Evolutionary conservation across 768 basidiomycete genomes (phyloP).

Genomic region (Macrolepiota dolichaula): DNA sequence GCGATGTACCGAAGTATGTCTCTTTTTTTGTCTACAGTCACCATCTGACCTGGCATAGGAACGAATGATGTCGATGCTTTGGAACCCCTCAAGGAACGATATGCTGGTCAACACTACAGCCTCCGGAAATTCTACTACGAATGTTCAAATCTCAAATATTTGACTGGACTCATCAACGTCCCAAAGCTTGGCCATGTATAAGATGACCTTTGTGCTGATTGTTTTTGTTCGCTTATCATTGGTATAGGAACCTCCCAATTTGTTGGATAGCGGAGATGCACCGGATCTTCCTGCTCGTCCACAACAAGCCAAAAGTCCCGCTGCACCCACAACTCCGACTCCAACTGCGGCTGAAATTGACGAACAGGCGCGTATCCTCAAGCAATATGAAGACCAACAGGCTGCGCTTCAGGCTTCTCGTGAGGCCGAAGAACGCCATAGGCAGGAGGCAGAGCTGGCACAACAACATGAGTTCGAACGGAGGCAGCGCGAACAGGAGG

Average conservation of each 20-base stretch:
- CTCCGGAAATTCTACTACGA: slow-evolving; percentile 99
- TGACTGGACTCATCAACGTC: slow-evolving; percentile 96
- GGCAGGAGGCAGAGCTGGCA: slow-evolving; percentile 71
- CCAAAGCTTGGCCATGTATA: slow-evolving; percentile 91
- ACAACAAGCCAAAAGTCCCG: slow-evolving; percentile 52
- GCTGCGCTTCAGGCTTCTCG: slow-evolving; percentile 77
- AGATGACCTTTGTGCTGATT: neutral
- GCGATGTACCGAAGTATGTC: slow-evolving; percentile 89
- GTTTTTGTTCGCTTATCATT: slow-evolving; percentile 1
- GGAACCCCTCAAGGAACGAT: slow-evolving; percentile 85
- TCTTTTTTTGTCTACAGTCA: neutral
- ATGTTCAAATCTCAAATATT: slow-evolving; percentile 96
- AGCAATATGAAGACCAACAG: slow-evolving; percentile 96
- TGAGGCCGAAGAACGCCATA: slow-evolving; percentile 79
- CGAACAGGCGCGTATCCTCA: slow-evolving; percentile 92
- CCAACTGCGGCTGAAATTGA: slow-evolving; percentile 70
- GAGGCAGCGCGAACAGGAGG: slow-evolving; percentile 82
- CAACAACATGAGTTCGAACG: slow-evolving; percentile 89
- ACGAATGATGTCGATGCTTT: slow-evolving; percentile 87
- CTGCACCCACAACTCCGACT: slow-evolving; percentile 68
- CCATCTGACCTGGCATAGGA: slow-evolving; percentile 41
- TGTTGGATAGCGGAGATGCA: slow-evolving; percentile 75
- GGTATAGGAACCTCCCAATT: slow-evolving; percentile 89
- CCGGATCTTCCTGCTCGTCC: slow-evolving; percentile 87
- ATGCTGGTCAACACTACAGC: slow-evolving; percentile 86